Evolutionary conservation across 371 early-diverging fungal species (phyloP), one percentile per base, ranked within the genome.

Genomic region (Catenaria anguillulae): DNA sequence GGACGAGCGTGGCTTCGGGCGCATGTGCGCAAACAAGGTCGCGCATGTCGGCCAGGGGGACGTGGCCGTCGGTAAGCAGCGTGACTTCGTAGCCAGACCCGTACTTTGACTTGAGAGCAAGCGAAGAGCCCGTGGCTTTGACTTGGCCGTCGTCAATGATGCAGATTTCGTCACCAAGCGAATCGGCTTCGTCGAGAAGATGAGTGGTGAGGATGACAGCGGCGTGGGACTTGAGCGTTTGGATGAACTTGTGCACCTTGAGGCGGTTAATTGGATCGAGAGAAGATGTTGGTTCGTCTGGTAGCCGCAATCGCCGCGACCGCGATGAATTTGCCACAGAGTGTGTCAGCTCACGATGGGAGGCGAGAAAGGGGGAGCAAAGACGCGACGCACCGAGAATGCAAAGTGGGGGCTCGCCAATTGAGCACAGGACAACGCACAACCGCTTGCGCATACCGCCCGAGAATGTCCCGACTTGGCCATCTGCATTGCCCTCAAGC

Each of bases 81-180:
- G 17, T 17, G 12, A 62, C 40, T n/a, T 55, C 33, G 62, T 76
- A 74, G 1, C 76, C 76, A 26, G 73, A 55, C 26, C 73, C 72
- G 65, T 73, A 72, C 4, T 69, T 69, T 45, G 71, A 68, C 66
- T 76, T 76, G 56, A 76, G 56, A 55, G 68, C 73, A 31, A 73
- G 46, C 37, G 76, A 70, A 37, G 69, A 67, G 31, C 75, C 76
- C 26, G 67, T 54, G n/a, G 73, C 71, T 26, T 60, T 60, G 23
- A 60, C 50, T 26, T 60, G 24, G 36, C 61, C 61, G 24, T 56
- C 23, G 2, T 43, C 24, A 17, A 60, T 60, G 37, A 60, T 60
- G 40, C 56, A 56, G 24, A 56, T n/a, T 31, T 64, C 60, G 55
- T 75, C 75, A 15, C 72, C 71, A 4, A 76, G 66, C 23, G 64